Evolutionary conservation across 441 rosid species (phyloP), one percentile per base, ranked within the genome.

Genomic region (Erysimum cheiri): DNA sequence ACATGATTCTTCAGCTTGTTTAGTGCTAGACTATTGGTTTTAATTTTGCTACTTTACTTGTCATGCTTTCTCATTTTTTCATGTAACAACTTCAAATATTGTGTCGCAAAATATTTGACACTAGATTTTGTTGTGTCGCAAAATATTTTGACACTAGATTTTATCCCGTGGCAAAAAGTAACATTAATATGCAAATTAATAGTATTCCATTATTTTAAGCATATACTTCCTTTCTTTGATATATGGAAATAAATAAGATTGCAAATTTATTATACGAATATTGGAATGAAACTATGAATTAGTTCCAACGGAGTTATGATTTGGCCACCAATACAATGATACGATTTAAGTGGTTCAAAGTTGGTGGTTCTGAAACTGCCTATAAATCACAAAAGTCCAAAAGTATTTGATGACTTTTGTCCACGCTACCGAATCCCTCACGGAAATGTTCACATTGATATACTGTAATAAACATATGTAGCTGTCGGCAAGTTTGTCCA

Each of bases 241-340:
- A 8, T 48, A 22, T 17, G 12, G 15, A 47, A 47, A 47, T 17
- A 3, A 9, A 5, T 14, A 31, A 32, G 40, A 56, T 19, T 55
- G 5, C 43, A 39, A 39, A 12, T 39, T 39, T 39, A 15, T 55
- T 3, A 31, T 57, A 36, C 10, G 5, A 35, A 35, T 6, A 35
- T 35, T 35, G 15, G 31, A 17, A 22, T 1, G 24, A 22, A 22
- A 22, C 24, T 35, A 19, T 24, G 58, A 64, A 37, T 10, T 14
- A 17, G 22, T 64, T 29, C 0, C 50, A 26, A 29, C 6, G 12
- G 40, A 28, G 14, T 19, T 19, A 48, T 71, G 55, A 53, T 54
- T 62, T 71, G 70, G 64, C 60, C 49, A 46, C 70, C 76, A 28
- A 64, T 63, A 13, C 41, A 19, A 31, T 5, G 43, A 43, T 24